Evolutionary conservation across 1,284 basidiomycete genomes (phyloP), one percentile per base, ranked within the genome.

Genomic region (Termitomyces sp.): DNA sequence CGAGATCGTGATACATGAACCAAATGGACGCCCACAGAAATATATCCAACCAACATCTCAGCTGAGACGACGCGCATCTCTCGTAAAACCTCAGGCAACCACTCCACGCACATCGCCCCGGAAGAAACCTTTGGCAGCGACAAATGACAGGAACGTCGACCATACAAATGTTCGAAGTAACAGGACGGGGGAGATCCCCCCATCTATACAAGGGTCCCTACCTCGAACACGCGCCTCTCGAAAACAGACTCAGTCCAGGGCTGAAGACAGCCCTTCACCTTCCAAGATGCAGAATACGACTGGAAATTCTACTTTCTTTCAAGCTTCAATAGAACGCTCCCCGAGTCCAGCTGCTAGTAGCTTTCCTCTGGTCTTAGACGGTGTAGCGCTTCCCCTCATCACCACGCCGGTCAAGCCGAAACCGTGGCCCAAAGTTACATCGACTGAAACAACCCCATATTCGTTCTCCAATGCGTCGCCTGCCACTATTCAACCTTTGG

Each of bases 91-190:
- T 43, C 51, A 54, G 47, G 34, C 33, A 13, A 33, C 33, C 30
- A 41, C 19, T 28, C 9, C 50, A 34, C 56, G 39, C 13, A 45
- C 44, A 31, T 58, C 57, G 5, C 48, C 54, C 47, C 21, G 50
- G 28, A 58, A 56, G 36, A 56, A 43, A 34, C 38, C 51, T 33
- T 17, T 39, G 3, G 39, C 52, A n/a, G 31, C 31, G 8, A 43
- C 40, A 30, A 46, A 53, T 47, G 50, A 50, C 7, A 34, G 39
- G 12, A 53, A 55, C n/a, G 10, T 42, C n/a, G 42, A 45, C 12
- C 28, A 26, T 24, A 26, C 13, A 36, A 40, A 19, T 39, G 26
- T 12, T 21, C 48, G 15, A 24, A n/a, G 10, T 38, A 31, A 3
- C 5, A 38, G 30, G 4, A 21, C 6, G 15, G 17, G 36, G n/a